A percentile compares a stretch with the other conserved stretches of the same genome.
Conservation (phyloP, 2,329 filamentous ascomycete genomes). For the Xylaria multiplex region DNA sequence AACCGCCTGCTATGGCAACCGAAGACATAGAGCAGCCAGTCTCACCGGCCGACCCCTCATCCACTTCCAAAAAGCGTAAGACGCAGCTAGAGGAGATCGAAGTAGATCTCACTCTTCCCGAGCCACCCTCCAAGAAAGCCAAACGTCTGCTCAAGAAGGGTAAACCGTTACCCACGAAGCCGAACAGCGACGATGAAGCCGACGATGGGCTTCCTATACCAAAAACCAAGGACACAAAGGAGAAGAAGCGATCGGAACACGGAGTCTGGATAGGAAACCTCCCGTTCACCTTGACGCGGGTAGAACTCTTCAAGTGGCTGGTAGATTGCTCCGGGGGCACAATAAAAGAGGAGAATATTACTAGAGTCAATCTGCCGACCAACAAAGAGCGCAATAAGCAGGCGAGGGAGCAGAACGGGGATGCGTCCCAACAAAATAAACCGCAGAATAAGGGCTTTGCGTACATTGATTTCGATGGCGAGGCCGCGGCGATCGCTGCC, state of each 20-base stretch:
- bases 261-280: conserved; percentile 98
- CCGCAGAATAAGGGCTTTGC: conserved; percentile 91
- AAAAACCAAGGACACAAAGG: conserved; percentile 53
- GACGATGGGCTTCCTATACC: conserved; percentile 47
- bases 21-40: conserved; percentile 30
- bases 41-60: conserved; percentile 30
- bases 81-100: conserved; percentile 78
- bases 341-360: conserved; percentile 77
- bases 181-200: conserved; percentile 54
- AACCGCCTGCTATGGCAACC: conserved; percentile 33
- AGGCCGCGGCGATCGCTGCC: conserved; percentile 77
- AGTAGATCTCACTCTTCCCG: conserved; percentile 87
- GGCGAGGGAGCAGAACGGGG: conserved; percentile 40
- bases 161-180: conserved; percentile 64
- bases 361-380: conserved; percentile 82
- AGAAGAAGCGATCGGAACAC: conserved; percentile 75
- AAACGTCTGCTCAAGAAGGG: conserved; percentile 89
- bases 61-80: conserved; percentile 75
- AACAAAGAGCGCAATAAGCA: conserved; percentile 54
- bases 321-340: conserved; percentile 73
- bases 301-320: conserved; percentile 83
- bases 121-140: conserved; percentile 94
- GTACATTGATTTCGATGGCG: conserved; percentile 88
- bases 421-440: conserved; percentile 39
- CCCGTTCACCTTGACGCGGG: conserved; percentile 80